Conservation (phyloP, 139 green algal genomes). For the Closterium sp. region DNA sequence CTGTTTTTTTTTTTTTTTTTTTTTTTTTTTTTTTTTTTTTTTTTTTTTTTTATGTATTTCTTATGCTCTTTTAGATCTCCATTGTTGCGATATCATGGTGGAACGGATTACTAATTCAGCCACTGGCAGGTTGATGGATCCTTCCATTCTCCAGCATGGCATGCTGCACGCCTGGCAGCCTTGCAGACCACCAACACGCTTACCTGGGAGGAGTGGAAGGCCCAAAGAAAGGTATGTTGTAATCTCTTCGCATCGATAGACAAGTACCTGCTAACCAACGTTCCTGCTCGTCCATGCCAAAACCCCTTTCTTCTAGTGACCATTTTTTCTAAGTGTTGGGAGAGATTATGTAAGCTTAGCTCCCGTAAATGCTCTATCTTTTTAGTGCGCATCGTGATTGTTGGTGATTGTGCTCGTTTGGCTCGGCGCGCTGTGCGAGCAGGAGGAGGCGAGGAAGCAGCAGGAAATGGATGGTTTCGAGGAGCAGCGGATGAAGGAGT, state of each 20-base stretch:
- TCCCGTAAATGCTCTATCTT: not conserved
- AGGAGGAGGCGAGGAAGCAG: slow-evolving; percentile 46
- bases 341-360: too few relatives aligned
- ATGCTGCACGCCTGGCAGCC: slow-evolving; percentile 59
- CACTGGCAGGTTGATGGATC: slow-evolving; percentile 56
- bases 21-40: too few relatives aligned
- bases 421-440: not conserved
- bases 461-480: slow-evolving; percentile 37
- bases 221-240: slow-evolving; percentile 56
- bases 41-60: too few relatives aligned
- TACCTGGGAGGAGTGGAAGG: slow-evolving; percentile 65
- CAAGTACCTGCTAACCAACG: not conserved
- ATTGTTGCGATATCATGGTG: not conserved
- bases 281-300: not conserved
- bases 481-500: slow-evolving; percentile 48
- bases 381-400: not conserved
- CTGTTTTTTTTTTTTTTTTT: not conserved
- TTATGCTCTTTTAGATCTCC: too few relatives aligned
- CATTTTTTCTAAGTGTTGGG: too few relatives aligned
- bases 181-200: slow-evolving; percentile 55
- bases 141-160: slow-evolving; percentile 66
- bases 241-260: not conserved
- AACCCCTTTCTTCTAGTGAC: too few relatives aligned
- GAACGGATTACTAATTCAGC: slow-evolving; percentile 9
- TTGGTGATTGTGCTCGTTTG: not conserved